Conservation (phyloP, 495 filamentous ascomycete species). For the Penicillium lividum region DNA sequence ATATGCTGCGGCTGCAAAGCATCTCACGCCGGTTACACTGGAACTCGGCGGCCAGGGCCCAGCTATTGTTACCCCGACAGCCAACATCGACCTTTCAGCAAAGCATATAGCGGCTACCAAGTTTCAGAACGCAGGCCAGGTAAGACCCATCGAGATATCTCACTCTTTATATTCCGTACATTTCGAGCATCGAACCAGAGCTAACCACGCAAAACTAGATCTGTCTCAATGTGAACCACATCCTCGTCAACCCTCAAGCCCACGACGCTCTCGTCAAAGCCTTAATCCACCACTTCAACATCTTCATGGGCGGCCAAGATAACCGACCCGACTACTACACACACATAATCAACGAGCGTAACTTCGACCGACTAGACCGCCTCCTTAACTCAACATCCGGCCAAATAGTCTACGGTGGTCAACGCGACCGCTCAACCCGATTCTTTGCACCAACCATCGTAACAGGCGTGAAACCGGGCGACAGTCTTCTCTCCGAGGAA, state of each 20-base stretch:
- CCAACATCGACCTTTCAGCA: conserved; percentile 72
- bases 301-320: conserved; percentile 66
- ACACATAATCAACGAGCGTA: conserved; percentile 73
- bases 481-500: conserved; percentile 75
- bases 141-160: conserved; percentile 1
- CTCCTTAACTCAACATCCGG: conserved; percentile 73
- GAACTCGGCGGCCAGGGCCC: conserved; percentile 88
- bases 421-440: conserved; percentile 62
- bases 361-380: conserved; percentile 74
- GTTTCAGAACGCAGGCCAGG: conserved; percentile 73
- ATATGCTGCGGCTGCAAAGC: conserved; percentile 83
- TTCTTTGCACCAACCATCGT: conserved; percentile 82
- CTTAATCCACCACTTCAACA: conserved; percentile 59
- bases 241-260: conserved; percentile 69
- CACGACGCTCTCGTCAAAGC: conserved; percentile 66
- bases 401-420: conserved; percentile 73
- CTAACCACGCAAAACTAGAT: conserved; percentile 35
- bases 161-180: not conserved
- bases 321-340: conserved; percentile 62
- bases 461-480: conserved; percentile 61
- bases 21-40: conserved; percentile 77
- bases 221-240: conserved; percentile 83
- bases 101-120: conserved; percentile 79
- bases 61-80: conserved; percentile 76
- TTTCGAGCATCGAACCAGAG: not conserved